phyloP scores from a whole-genome alignment of 495 filamentous ascomycete genomes.

The Hyaloscypha variabilis region DNA sequence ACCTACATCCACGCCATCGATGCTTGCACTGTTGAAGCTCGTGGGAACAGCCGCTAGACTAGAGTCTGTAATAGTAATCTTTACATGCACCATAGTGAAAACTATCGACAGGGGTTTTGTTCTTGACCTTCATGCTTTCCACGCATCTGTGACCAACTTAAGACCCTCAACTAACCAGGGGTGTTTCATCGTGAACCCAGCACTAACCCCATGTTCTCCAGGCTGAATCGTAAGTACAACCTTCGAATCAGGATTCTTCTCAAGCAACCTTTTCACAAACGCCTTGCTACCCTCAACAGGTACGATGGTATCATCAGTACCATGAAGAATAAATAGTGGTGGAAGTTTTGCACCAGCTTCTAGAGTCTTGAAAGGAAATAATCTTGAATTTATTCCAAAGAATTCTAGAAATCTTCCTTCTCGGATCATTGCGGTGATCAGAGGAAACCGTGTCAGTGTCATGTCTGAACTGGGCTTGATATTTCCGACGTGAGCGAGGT shows the following conservation, averaged over 20 bases:
- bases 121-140: background rate
- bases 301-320: background rate
- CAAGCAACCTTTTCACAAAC: background rate
- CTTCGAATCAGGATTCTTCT: background rate
- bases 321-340: background rate
- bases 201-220: background rate
- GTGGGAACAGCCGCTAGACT: too few species aligned
- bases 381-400: background rate
- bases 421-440: constrained; percentile 10
- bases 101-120: too few species aligned
- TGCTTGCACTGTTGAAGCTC: too few species aligned
- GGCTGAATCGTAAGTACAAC: background rate
- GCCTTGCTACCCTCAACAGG: background rate
- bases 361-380: background rate
- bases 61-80: too few species aligned
- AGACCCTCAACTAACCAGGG: background rate
- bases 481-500: too few species aligned
- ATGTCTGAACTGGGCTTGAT: constrained; percentile 2
- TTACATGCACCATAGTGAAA: too few species aligned
- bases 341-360: background rate
- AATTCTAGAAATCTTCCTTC: constrained; percentile 12
- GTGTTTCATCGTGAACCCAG: background rate
- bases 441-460: constrained; percentile 9
- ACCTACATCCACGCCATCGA: too few species aligned
- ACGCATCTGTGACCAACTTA: background rate